Evolutionary conservation across 2,329 filamentous ascomycete species (phyloP).

Genomic region (Metarhizium album): DNA sequence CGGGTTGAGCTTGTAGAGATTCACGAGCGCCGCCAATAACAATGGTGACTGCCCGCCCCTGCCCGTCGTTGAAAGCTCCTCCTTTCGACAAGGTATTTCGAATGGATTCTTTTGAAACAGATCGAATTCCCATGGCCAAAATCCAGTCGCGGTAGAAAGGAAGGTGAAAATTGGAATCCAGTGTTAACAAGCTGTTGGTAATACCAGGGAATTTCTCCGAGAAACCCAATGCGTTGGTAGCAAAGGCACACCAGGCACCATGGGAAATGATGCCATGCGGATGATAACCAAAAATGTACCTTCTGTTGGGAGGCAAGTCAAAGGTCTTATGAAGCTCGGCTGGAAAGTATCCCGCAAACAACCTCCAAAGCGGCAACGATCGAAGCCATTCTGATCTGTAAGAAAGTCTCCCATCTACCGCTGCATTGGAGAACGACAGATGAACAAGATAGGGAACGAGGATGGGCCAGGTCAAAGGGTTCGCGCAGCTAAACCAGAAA

Average conservation of each 20-base stretch:
- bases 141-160: constrained; percentile 92
- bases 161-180: constrained; percentile 93
- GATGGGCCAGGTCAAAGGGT: constrained; percentile 83
- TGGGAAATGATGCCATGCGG: constrained; percentile 96
- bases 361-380: constrained; percentile 65
- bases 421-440: constrained; percentile 67
- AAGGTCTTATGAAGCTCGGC: constrained; percentile 77
- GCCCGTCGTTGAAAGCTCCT: constrained; percentile 66
- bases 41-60: constrained; percentile 93
- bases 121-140: constrained; percentile 76
- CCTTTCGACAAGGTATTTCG: constrained; percentile 77
- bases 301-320: constrained; percentile 66
- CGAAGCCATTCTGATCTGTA: constrained; percentile 68
- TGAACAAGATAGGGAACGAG: constrained; percentile 70
- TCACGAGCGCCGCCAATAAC: constrained; percentile 89
- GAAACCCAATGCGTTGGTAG: constrained; percentile 82
- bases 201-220: constrained; percentile 84
- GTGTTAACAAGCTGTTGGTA: constrained; percentile 82
- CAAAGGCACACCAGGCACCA: constrained; percentile 88
- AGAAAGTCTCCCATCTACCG: constrained; percentile 62
- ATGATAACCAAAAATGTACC: constrained; percentile 96
- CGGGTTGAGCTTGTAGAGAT: constrained; percentile 77
- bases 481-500: constrained; percentile 87
- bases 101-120: constrained; percentile 85
- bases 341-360: constrained; percentile 90